phyloP scores from a whole-genome alignment of 2,329 filamentous ascomycete species.

The Gliomastix tumulicola region DNA sequence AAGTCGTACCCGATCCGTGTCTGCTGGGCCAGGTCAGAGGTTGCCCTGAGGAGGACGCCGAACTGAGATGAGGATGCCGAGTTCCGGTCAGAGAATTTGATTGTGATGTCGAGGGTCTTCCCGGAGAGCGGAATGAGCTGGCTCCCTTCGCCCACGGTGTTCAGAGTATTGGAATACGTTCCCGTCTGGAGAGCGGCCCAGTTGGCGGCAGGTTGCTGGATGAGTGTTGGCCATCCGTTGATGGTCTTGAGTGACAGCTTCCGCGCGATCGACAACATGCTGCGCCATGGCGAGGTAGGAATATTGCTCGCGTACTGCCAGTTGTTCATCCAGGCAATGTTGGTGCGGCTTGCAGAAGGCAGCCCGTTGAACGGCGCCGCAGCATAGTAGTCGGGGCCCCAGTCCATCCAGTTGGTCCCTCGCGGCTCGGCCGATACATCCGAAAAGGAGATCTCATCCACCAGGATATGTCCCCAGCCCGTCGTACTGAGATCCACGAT shows the following conservation, averaged over 20 bases:
- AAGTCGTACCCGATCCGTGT: slow-evolving; percentile 2
- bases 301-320: slow-evolving; percentile 2
- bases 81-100: slow-evolving; percentile 1
- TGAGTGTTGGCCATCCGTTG: slow-evolving; percentile 2
- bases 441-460: slow-evolving; percentile 2
- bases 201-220: slow-evolving; percentile 1
- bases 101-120: slow-evolving; percentile 2
- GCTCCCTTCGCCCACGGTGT: not conserved
- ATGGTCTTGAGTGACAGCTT: not conserved
- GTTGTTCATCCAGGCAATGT: slow-evolving; percentile 4
- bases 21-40: slow-evolving; percentile 2
- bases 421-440: slow-evolving; percentile 1
- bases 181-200: not conserved
- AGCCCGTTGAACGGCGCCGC: slow-evolving; percentile 1
- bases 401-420: slow-evolving; percentile 2
- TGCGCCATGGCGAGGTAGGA: slow-evolving; percentile 4
- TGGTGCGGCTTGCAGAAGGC: not conserved
- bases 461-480: slow-evolving; percentile 2
- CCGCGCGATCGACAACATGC: slow-evolving; percentile 1
- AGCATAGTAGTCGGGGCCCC: slow-evolving; percentile 3
- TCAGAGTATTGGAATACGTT: not conserved
- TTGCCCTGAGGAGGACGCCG: slow-evolving; percentile 2
- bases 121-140: not conserved
- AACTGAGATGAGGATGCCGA: slow-evolving; percentile 2
- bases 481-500: slow-evolving; percentile 2